These are phyloP conservation scores for Arthrinium puccinioides DNA, from an alignment of 2,329 filamentous ascomycete species.

Conservation along the genomic window DNA sequence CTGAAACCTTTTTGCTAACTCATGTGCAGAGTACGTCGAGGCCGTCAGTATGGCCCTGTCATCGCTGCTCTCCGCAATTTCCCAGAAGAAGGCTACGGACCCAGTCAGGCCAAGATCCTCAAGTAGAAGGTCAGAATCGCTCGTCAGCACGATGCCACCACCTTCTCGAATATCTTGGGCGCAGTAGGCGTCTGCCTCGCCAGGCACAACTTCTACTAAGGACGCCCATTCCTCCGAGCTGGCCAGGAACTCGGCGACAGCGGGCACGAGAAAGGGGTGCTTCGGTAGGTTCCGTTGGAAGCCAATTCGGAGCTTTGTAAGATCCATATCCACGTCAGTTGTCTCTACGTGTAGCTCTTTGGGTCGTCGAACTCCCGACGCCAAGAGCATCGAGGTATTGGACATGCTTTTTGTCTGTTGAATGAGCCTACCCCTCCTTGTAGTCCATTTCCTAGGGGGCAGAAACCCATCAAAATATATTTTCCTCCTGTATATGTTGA, in stretches of 20 bases:
- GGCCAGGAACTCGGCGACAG: conserved; percentile 65
- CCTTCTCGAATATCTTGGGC: conserved; percentile 52
- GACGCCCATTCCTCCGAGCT: conserved; percentile 30
- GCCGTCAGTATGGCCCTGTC: conserved; percentile 13
- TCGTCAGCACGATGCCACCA: conserved; percentile 59
- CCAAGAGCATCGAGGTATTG: conserved; percentile 32
- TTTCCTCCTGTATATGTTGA: conserved; percentile 40
- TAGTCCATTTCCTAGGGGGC: conserved; percentile 56
- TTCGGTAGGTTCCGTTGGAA: conserved; percentile 26
- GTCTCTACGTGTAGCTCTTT: not conserved
- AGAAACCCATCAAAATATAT: conserved; percentile 86
- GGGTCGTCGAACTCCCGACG: conserved; percentile 10
- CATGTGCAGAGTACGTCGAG: conserved; percentile 26
- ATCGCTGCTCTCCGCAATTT: conserved; percentile 37
- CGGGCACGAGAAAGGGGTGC: conserved; percentile 68
- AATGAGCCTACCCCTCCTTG: conserved; percentile 54
- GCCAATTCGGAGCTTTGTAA: not conserved
- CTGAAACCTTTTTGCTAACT: conserved; percentile 14
- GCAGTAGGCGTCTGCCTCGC: conserved; percentile 80
- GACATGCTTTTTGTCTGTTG: conserved; percentile 50
- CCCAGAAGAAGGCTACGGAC: conserved; percentile 60
- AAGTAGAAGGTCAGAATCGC: conserved; percentile 81
- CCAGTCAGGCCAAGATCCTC: conserved; percentile 59
- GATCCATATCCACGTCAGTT: too few relatives aligned
- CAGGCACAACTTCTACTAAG: conserved; percentile 57